Evolutionary conservation across 305 asterid genomes (phyloP), one percentile per base, ranked within the genome.

Genomic region (Solanum hybrid): DNA sequence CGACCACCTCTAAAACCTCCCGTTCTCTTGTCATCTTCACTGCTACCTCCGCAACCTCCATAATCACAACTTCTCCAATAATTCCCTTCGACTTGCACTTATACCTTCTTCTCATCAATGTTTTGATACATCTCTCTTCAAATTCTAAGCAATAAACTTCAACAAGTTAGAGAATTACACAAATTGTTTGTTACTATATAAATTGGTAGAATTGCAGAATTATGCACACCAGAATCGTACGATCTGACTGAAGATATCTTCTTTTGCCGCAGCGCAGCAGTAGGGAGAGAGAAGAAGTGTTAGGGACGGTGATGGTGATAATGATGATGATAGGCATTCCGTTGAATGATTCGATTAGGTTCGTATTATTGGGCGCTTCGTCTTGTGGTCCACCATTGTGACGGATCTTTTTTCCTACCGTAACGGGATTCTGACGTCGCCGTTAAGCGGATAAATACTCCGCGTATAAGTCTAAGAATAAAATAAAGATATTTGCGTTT

Each of bases 281-380:
- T 78, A 45, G 51, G 90, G 90, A 12, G 94, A 92, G 91, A 92
- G 91, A 88, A 90, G 72, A 87, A 86, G 66, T 71, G 90, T 27
- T 84, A 29, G 91, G 60, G 92, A 91, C 60, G 92, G 34, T 77
- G 94, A 91, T 89, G 93, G 88, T 90, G 93, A 93, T 90, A 88
- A 87, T 84, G 93, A 88, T 75, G 93, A 92, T 86, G 94, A 93
- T 88, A 93, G 91, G 93, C 90, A 89, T 91, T 91, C 93, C 91
- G 90, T 87, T 88, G 82, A 80, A 88, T 89, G 92, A 87, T 86
- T 89, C 90, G 92, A 92, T 86, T 90, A 89, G 91, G 90, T 60
- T 69, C 86, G 72, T 87, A 72, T 87, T 91, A 35, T 90, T 87
- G 79, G 78, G n/a, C n/a, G 45, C 40, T 34, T 56, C 45, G 56